Evolutionary conservation across 2,329 filamentous ascomycete species (phyloP), one percentile per base, ranked within the genome.

Genomic region (Pseudogymnoascus sp.): DNA sequence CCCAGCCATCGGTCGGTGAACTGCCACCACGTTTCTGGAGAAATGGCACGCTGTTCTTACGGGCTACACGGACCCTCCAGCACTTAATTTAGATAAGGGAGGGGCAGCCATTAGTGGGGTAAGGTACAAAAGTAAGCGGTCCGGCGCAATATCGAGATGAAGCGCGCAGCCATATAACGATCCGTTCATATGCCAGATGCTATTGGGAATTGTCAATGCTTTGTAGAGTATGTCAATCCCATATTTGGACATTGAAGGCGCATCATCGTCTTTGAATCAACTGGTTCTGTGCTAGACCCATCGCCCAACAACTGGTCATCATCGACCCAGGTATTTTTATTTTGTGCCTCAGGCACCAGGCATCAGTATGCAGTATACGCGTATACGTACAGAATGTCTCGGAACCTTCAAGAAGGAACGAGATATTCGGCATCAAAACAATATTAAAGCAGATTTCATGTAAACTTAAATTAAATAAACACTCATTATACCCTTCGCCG

Each of bases 51-150:
- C 45, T 55, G 45, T 55, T 55, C 45, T 55, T 55, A 33, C 45
- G 45, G 45, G 8, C 45, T 55, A 55, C 45, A 55, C 45, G 45
- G 45, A 55, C 45, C 45, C 45, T 55, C 45, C 25, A 55, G 9
- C n/a, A 55, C 45, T 55, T 55, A 55, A 55, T 55, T 55, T 55
- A 55, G 45, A 55, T 55, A 55, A 55, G 45, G 45, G 45, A 55
- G 45, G 45, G 45, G 45, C 45, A 55, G 22, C 45, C 45, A 55
- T 33, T 55, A 55, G 45, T 55, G 45, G 45, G 45, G 45, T 55
- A 55, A 55, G 45, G 9, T 19, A 25, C 45, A 55, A 55, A 33
- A 55, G 25, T 55, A 19, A 55, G 8, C 45, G n/a, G 45, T 55
- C 45, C 45, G 9, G 25, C 25, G 45, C 45, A 55, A 55, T 55